Base-by-base conservation (phyloP, 2,329 filamentous ascomycete genomes). In the Endoconidiophora laricicola region DNA sequence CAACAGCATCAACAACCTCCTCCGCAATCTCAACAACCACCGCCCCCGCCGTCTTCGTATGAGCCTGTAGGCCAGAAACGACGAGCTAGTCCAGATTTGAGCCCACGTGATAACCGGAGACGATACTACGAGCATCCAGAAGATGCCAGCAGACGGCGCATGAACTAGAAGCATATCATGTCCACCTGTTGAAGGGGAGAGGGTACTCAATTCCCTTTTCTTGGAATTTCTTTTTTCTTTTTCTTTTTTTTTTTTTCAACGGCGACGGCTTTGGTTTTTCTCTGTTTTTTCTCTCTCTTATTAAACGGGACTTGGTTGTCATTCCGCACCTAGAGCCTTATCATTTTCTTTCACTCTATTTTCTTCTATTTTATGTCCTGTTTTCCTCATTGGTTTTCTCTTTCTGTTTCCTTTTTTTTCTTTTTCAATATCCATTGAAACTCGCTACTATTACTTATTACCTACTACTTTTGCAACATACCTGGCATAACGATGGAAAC, bases 1-100 rank as follows among this genome's bases (percentile, higher is more conserved):
- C 26, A 33, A 10, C 26, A 29, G 2, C 26, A 33, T 9, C 26
- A 33, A 10, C 26, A 3, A 1, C 26, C 26, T 33, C 26, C 26
- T 29, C 26, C 26, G 12, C 26, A 33, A 33, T 33, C 26, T 1
- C 26, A 33, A 33, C 26, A 33, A 33, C 26, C 5, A 1, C 26
- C 26, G 7, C 26, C 26, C 12, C 26, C 26, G 26, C 26, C 7
- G 12, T 33, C 26, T 33, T 58, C 60, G 6, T 56, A 64, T 44
- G 69, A 72, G 43, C 58, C 63, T n/a, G 58, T 58, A 3, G 64
- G 68, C 4, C 62, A 65, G 2, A 79, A 79, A 60, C 65, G 75
- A 54, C 66, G 71, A 55, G 69, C 70, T 26, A 79, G 74, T 50
- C 63, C 63, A 2, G 71, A 74, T 14, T 60, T 63, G 45, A 60